phyloP scores from a whole-genome alignment of 352 stramenopile species.

The Phytophthora pistaciae region DNA sequence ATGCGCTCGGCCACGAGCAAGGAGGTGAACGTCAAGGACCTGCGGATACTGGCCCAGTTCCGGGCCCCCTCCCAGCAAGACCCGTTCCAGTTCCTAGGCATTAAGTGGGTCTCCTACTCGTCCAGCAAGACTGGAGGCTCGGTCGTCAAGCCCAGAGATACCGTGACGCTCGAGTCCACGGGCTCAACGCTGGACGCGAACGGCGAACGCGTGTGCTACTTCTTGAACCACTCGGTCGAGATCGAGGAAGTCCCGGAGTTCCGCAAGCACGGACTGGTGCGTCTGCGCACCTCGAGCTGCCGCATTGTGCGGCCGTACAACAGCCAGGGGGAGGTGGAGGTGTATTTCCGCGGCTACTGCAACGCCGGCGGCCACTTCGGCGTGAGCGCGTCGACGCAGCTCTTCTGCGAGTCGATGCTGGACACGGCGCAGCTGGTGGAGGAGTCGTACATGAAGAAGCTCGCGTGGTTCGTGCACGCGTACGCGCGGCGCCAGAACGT shows the following conservation, averaged over 20 bases:
- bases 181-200: conserved; percentile 51
- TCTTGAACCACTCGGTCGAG: conserved; percentile 48
- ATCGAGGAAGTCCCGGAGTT: conserved; percentile 52
- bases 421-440: conserved; percentile 54
- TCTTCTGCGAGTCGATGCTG: conserved; percentile 51
- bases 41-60: conserved; percentile 38
- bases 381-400: conserved; percentile 19
- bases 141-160: conserved; percentile 29
- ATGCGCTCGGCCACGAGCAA: conserved; percentile 34
- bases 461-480: conserved; percentile 65
- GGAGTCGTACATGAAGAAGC: conserved; percentile 72
- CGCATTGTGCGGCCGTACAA: conserved; percentile 47
- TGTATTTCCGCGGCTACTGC: conserved; percentile 58
- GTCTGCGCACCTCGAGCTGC: conserved; percentile 50
- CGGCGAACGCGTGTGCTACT: conserved; percentile 45
- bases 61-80: conserved; percentile 34
- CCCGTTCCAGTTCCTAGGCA: conserved; percentile 35
- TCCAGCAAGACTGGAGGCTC: conserved; percentile 4
- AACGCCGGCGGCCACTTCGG: conserved; percentile 44
- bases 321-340: conserved; percentile 43
- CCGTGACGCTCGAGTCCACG: conserved; percentile 39
- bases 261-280: conserved; percentile 41
- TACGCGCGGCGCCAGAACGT: conserved; percentile 25
- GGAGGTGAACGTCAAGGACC: conserved; percentile 34
- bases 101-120: conserved; percentile 32